Evolutionary conservation across 2,329 filamentous ascomycete genomes (phyloP).

Genomic region (Chaetoscypha palmicola): DNA sequence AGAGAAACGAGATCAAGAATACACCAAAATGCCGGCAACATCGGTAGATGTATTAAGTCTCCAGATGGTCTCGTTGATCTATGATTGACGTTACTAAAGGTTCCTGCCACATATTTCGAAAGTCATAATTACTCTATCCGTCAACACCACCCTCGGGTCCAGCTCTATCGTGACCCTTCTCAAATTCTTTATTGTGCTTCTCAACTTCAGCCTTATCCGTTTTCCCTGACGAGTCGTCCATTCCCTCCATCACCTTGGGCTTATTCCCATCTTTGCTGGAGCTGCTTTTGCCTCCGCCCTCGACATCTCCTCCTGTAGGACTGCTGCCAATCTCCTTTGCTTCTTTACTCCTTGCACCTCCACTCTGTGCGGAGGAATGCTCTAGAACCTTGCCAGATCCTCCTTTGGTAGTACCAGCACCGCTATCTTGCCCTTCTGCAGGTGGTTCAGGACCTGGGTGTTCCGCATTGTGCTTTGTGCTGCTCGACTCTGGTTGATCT

Average conservation of each 20-base stretch:
- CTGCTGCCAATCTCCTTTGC: constrained; percentile 34
- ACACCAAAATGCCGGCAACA: too few relatives aligned
- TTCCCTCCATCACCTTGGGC: constrained; percentile 15
- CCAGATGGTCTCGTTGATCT: too few relatives aligned
- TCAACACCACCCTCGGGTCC: too few relatives aligned
- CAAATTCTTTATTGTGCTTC: constrained; percentile 52
- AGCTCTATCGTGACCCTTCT: constrained; percentile 44
- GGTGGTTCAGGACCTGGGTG: constrained; percentile 39
- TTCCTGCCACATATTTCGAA: too few relatives aligned
- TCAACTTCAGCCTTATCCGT: constrained; percentile 51
- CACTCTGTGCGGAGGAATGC: constrained; percentile 33
- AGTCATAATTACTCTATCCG: too few relatives aligned
- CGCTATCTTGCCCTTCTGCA: constrained; percentile 35
- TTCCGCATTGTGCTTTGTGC: constrained; percentile 32
- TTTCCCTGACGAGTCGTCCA: constrained; percentile 26
- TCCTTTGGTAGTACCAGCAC: constrained; percentile 33
- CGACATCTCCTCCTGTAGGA: constrained; percentile 25
- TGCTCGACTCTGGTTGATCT: constrained; percentile 31
- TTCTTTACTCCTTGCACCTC: constrained; percentile 36
- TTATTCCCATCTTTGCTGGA: constrained; percentile 10
- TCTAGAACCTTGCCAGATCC: constrained; percentile 22
- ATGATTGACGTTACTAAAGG: too few relatives aligned
- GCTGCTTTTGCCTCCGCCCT: constrained; percentile 19
- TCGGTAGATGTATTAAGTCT: too few relatives aligned
- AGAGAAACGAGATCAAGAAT: too few relatives aligned